These are phyloP conservation scores for Rhizodiscina lignyota DNA, from an alignment of 495 filamentous ascomycete genomes.

Conservation along the genomic window DNA sequence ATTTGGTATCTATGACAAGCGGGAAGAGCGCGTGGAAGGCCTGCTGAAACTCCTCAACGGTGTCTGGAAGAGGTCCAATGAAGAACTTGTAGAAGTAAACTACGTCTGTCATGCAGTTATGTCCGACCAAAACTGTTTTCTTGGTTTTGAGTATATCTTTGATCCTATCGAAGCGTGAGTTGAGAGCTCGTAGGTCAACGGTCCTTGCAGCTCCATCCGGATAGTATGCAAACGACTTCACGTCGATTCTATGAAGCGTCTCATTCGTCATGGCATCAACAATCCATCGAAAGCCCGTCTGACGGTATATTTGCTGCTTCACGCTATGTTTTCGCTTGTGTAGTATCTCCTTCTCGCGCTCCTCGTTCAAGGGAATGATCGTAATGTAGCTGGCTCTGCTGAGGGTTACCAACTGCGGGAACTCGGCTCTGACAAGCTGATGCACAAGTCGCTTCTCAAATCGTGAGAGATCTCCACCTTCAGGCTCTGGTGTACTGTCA, in stretches of 20 bases:
- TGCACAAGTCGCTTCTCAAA: conserved; percentile 49
- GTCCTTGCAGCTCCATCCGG: conserved; percentile 9
- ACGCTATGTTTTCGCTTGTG: conserved; percentile 22
- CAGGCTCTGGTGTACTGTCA: conserved; percentile 1
- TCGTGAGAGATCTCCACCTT: too few species aligned
- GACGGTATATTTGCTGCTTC: conserved; percentile 26
- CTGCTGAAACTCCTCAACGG: conserved; percentile 40
- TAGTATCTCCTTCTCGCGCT: conserved; percentile 27
- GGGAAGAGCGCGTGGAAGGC: conserved; percentile 45
- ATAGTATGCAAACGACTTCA: conserved; percentile 21
- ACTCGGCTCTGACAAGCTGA: conserved; percentile 48
- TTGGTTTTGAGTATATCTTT: conserved; percentile 26
- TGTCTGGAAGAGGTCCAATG: conserved; percentile 45
- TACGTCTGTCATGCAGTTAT: conserved; percentile 65
- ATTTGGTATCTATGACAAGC: conserved; percentile 61
- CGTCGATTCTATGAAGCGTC: conserved; percentile 20
- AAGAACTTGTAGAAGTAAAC: conserved; percentile 56
- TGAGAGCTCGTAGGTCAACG: conserved; percentile 14
- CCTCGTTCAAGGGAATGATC: conserved; percentile 31
- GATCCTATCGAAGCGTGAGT: conserved; percentile 18
- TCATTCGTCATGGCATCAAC: conserved; percentile 50
- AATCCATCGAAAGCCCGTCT: conserved; percentile 51
- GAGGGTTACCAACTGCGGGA: conserved; percentile 35
- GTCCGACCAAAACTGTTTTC: conserved; percentile 45
- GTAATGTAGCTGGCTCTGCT: conserved; percentile 31